Percentiles rank a stretch among this genome's conserved stretches.
Evolutionary conservation across 169 alveolate species (phyloP).

Genomic region (Plasmodium billcollinsi): DNA sequence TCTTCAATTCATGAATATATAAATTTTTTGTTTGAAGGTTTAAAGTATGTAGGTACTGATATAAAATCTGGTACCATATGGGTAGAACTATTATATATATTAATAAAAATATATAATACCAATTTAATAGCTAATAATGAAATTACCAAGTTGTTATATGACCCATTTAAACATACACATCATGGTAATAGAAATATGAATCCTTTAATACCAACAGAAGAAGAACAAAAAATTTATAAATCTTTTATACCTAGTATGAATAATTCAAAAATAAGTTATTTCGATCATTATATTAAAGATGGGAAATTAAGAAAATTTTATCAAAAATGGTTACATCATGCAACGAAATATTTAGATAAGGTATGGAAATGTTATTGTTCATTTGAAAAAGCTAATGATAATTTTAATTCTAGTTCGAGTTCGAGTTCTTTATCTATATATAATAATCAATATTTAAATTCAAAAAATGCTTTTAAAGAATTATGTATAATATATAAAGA

Average conservation of each 20-base stretch:
- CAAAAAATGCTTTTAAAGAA: slow-evolving; percentile 70
- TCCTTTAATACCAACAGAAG: slow-evolving; percentile 77
- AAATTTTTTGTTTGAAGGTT: slow-evolving; percentile 77
- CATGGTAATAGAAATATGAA: slow-evolving; percentile 9
- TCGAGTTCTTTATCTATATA: slow-evolving; percentile 18
- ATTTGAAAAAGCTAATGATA: slow-evolving; percentile 64
- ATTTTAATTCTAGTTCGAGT: not conserved
- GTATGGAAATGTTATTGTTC: slow-evolving; percentile 84
- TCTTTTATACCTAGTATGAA: slow-evolving; percentile 36
- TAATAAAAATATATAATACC: slow-evolving; percentile 84
- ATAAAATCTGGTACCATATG: slow-evolving; percentile 83
- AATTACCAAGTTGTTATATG: slow-evolving; percentile 79
- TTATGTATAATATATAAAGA: slow-evolving; percentile 42
- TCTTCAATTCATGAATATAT: slow-evolving; percentile 87
- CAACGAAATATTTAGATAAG: slow-evolving; percentile 83
- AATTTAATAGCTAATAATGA: slow-evolving; percentile 76
- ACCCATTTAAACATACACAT: slow-evolving; percentile 79
- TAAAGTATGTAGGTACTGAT: slow-evolving; percentile 83
- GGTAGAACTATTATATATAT: slow-evolving; percentile 80
- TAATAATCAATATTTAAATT: slow-evolving; percentile 56
- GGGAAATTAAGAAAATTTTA: slow-evolving; percentile 46
- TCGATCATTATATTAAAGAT: slow-evolving; percentile 63
- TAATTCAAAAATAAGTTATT: slow-evolving; percentile 25
- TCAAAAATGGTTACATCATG: slow-evolving; percentile 79
- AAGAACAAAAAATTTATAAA: slow-evolving; percentile 81